Evolutionary conservation across 306 rosid species (phyloP), one percentile per base, ranked within the genome.

Genomic region (Quercus glauca): DNA sequence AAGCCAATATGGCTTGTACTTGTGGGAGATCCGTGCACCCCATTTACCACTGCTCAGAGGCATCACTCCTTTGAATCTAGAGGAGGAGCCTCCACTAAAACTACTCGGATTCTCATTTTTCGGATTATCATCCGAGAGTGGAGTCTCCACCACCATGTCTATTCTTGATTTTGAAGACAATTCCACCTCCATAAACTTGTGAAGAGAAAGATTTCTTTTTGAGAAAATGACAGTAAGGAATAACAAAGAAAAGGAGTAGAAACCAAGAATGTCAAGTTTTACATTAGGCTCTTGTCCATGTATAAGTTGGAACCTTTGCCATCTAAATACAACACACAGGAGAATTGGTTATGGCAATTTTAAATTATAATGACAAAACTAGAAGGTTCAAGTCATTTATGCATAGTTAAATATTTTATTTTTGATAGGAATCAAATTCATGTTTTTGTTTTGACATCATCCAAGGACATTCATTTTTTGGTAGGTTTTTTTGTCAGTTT

Each of bases 21-120:
- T 78, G 4, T 25, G 15, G 49, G 60, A 43, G 31, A 70, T 78
- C 57, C 71, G 71, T 3, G 70, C 60, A 51, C 76, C 81, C 81
- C 76, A 78, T 13, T 5, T 78, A 45, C 81, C 76, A 26, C 52
- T 26, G n/a, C 26, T 43, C 53, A 57, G 51, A 10, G 21, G 15
- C 1, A 35, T 1, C 1, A 78, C 52, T 2, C 81, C 81, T 78
- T 19, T 58, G 76, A 18, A 49, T 78, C 26, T 43, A 0, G 61
- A 26, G 70, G 69, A 41, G 12, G 31, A 35, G 7, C 29, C 69
- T 57, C 78, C 57, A 49, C 4, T 55, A 14, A 23, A 41, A 6
- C n/a, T 55, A n/a, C 21, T 15, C 10, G 10, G 60, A 55, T 55
- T 14, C 60, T 55, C 11, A 55, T 55, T 55, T 55, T 55, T 17